A percentile compares a stretch with the other conserved stretches of the same genome.
These are phyloP conservation scores for Colletotrichum sp. DNA, from an alignment of 2,329 filamentous ascomycete genomes.

Conservation along the genomic window DNA sequence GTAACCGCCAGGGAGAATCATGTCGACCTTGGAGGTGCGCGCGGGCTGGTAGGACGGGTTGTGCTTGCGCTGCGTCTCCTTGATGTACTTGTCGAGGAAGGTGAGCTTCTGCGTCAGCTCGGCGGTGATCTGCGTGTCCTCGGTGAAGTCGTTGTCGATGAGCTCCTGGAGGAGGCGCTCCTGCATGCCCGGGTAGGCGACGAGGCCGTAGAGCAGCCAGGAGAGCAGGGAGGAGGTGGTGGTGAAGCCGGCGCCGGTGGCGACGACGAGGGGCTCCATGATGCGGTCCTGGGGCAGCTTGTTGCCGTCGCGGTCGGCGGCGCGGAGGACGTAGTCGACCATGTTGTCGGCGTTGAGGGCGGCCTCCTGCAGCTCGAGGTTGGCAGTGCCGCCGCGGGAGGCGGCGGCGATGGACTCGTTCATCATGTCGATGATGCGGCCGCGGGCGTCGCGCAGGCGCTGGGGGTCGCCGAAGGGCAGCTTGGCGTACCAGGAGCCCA, in stretches of 20 bases:
- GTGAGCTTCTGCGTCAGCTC: constrained; percentile 52
- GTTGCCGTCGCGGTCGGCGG: constrained; percentile 58
- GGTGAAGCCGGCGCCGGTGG: constrained; percentile 64
- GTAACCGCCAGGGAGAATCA: constrained; percentile 65
- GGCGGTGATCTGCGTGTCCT: constrained; percentile 48
- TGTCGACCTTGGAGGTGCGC: constrained; percentile 59
- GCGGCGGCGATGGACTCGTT: constrained; percentile 42
- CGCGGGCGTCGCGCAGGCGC: constrained; percentile 38
- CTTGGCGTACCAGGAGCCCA: constrained; percentile 59
- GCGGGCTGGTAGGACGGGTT: constrained; percentile 67
- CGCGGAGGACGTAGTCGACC: constrained; percentile 58
- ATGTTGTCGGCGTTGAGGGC: constrained; percentile 52
- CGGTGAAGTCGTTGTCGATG: constrained; percentile 50
- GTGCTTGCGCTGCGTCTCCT: constrained; percentile 65
- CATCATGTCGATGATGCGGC: constrained; percentile 40
- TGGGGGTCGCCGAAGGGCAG: constrained; percentile 64
- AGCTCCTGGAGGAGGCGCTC: constrained; percentile 63
- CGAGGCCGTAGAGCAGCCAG: constrained; percentile 61
- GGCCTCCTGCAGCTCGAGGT: constrained; percentile 51
- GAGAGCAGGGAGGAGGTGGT: constrained; percentile 64
- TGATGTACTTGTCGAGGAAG: constrained; percentile 64
- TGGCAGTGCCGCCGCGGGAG: constrained; percentile 40
- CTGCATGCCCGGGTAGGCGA: constrained; percentile 60
- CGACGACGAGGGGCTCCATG: constrained; percentile 49
- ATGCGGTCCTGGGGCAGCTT: constrained; percentile 53